Evolutionary conservation across 1,284 basidiomycete species (phyloP).

Genomic region (Trichosporon asahii): DNA sequence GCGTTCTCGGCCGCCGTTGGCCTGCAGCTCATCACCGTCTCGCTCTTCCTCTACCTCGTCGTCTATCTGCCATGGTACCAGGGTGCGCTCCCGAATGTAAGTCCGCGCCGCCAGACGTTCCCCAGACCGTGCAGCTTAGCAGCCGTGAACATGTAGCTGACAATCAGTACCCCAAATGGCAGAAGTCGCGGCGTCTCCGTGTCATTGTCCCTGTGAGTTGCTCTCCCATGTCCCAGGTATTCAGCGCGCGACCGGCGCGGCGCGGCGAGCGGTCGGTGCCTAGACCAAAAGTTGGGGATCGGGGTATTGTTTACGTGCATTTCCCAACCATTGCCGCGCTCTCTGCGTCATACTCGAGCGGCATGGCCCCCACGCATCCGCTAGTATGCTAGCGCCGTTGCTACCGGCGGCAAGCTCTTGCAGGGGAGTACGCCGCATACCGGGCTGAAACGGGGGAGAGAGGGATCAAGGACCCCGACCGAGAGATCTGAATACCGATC

Average conservation of each 20-base stretch:
- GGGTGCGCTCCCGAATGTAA: constrained; percentile 50
- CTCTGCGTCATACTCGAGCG: neutral
- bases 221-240: neutral
- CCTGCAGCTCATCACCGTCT: constrained; percentile 38
- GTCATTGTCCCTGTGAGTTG: constrained; percentile 45
- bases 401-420: constrained; percentile 1
- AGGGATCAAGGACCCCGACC: neutral
- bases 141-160: neutral
- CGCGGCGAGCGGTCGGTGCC: neutral
- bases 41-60: constrained; percentile 51
- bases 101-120: constrained; percentile 10
- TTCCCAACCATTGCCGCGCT: neutral
- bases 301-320: neutral
- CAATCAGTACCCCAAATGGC: constrained; percentile 49
- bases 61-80: constrained; percentile 49
- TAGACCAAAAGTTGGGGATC: constrained; percentile 2
- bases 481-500: neutral
- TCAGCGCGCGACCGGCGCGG: no score
- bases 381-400: neutral
- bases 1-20: constrained; percentile 17
- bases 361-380: neutral
- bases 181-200: constrained; percentile 44
- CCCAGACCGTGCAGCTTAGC: no score
- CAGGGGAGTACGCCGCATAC: neutral
- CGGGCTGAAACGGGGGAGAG: neutral